These are phyloP conservation scores for Acer campestre DNA, from an alignment of 345 rosid species.

Conservation along the genomic window DNA sequence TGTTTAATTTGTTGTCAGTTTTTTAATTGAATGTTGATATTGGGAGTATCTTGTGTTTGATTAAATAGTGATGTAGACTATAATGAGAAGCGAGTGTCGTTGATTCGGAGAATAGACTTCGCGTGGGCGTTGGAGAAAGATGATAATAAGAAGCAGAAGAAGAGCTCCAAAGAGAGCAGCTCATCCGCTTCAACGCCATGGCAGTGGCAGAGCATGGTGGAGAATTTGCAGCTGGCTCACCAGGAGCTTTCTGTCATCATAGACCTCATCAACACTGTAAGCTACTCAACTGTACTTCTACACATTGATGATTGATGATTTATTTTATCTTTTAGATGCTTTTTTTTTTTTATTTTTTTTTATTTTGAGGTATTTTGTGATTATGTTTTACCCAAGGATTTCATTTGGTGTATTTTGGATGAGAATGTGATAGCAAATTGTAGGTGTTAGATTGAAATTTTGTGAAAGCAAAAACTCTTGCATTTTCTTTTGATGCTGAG, in stretches of 20 bases:
- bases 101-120: constrained; percentile 78
- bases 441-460: background rate
- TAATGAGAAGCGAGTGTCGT: constrained; percentile 79
- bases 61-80: constrained; percentile 58
- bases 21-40: background rate
- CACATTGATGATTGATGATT: constrained; percentile 8
- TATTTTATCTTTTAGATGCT: no score
- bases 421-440: background rate
- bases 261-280: constrained; percentile 90
- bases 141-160: constrained; percentile 63
- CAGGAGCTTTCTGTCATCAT: constrained; percentile 88
- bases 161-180: constrained; percentile 57
- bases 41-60: background rate
- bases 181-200: constrained; percentile 39
- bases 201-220: constrained; percentile 91
- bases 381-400: background rate
- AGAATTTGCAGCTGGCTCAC: constrained; percentile 87
- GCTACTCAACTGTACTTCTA: constrained; percentile 17
- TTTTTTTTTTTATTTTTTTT: background rate
- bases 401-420: background rate
- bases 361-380: background rate
- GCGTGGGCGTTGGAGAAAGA: constrained; percentile 92
- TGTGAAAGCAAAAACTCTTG: background rate
- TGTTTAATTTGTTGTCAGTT: background rate
- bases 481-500: background rate